These are phyloP conservation scores for Cardiospermum halicacabum DNA, from an alignment of 345 rosid species.

Conservation along the genomic window DNA sequence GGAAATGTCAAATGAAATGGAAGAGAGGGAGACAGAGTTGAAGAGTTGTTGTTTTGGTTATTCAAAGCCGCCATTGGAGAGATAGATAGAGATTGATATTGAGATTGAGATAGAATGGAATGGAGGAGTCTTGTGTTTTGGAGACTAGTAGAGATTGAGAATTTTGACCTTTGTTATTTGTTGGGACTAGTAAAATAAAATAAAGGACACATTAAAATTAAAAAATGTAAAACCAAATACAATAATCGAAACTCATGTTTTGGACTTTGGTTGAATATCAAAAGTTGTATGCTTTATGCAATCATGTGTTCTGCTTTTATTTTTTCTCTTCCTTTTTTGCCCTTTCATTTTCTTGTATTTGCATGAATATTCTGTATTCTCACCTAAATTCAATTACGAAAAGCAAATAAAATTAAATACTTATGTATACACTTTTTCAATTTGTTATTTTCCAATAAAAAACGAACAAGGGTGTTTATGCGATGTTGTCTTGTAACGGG, in stretches of 20 bases:
- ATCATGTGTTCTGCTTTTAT: slow-evolving; percentile 7
- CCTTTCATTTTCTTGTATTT: not conserved
- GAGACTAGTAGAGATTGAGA: slow-evolving; percentile 13
- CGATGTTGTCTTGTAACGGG: too few relatives aligned
- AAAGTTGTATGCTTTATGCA: slow-evolving; percentile 21
- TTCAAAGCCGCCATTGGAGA: slow-evolving; percentile 40
- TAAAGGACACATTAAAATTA: slow-evolving; percentile 4
- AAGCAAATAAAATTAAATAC: too few relatives aligned
- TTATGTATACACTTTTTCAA: too few relatives aligned
- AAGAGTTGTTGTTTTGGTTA: not conserved
- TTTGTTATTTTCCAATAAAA: too few relatives aligned
- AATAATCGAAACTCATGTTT: slow-evolving; percentile 13
- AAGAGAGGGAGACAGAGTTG: slow-evolving; percentile 24
- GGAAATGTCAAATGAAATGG: slow-evolving; percentile 1
- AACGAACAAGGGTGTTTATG: too few relatives aligned
- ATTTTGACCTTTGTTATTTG: slow-evolving; percentile 32
- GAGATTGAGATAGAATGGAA: too few relatives aligned
- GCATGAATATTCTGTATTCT: not conserved
- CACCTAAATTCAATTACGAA: too few relatives aligned
- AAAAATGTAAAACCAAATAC: not conserved
- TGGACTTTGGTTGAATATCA: slow-evolving; percentile 30
- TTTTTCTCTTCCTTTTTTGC: not conserved
- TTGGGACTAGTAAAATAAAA: slow-evolving; percentile 12
- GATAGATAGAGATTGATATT: slow-evolving; percentile 12
- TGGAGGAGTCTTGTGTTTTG: too few relatives aligned